Evolutionary conservation across 2,329 filamentous ascomycete species (phyloP), one percentile per base, ranked within the genome.

Genomic region (Calonectria hongkongensis): DNA sequence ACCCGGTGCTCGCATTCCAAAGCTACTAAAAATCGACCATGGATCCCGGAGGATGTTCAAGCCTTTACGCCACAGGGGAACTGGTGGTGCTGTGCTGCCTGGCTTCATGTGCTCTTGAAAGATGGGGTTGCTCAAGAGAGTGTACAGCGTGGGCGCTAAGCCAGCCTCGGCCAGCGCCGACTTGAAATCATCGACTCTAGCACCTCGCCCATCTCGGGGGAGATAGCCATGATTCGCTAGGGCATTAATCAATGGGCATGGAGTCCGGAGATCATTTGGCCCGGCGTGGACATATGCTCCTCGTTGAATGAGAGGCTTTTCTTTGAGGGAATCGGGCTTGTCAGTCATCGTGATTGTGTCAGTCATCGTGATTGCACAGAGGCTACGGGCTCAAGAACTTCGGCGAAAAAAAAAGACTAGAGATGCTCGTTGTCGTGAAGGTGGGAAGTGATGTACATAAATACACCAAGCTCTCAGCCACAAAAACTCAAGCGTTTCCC

Each of bases 151-250:
- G n/a, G 74, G 71, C n/a, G 74, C 76, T 27, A 79, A 62, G 13
- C 77, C 77, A 28, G 75, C 36, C n/a, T 70, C 36, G 15, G 73
- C 62, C 72, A 79, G 64, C 6, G 66, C 78, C 2, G 70, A 72
- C 16, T 73, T 71, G 25, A 79, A 47, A 41, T 79, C 73, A 16
- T 74, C 71, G 2, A 73, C 47, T 3, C 67, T 72, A 9, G 74
- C 74, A 36, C 75, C 77, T 51, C 75, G 71, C 3, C 78, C 78
- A 47, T 79, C 70, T 8, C 78, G 71, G 15, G 75, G 75, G 7
- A 79, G 71, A 66, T 79, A 79, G 25, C 78, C 78, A 60, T 79
- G 78, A 63, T 79, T 79, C 45, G 78, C 78, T 15, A 79, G 78
- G 15, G 50, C 67, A 27, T 79, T 79, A 33, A 79, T 72, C 41